phyloP scores from a whole-genome alignment of 75 land plant genomes.

The Pinus albicaulis region DNA sequence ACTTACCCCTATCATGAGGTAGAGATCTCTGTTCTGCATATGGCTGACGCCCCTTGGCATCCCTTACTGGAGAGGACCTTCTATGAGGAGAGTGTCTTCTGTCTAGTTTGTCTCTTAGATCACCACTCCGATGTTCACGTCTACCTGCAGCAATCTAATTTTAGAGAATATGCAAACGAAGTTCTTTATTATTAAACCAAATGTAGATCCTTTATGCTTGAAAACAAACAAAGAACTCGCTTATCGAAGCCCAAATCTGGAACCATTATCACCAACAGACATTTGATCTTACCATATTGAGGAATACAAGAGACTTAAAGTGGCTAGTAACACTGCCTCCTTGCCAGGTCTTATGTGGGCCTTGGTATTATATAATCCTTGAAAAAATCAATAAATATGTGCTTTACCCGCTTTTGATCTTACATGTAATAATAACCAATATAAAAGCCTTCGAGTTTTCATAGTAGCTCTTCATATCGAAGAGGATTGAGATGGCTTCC shows the following conservation, averaged over 20 bases:
- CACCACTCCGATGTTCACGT: slow-evolving; percentile 49
- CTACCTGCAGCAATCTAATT: slow-evolving; percentile 36
- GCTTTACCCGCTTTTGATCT: not conserved
- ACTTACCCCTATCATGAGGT: slow-evolving; percentile 27
- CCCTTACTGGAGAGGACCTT: slow-evolving; percentile 47
- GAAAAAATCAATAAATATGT: not conserved
- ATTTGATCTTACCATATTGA: slow-evolving; percentile 43
- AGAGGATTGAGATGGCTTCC: not conserved
- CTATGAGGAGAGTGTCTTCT: slow-evolving; percentile 61
- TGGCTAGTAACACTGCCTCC: slow-evolving; percentile 23
- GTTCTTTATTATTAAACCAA: too few species aligned
- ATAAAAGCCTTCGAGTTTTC: not conserved
- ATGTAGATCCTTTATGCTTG: not conserved
- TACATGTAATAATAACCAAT: not conserved
- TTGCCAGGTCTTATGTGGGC: slow-evolving; percentile 16
- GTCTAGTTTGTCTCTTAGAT: slow-evolving; percentile 69
- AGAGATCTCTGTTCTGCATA: slow-evolving; percentile 22
- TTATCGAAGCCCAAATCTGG: not conserved
- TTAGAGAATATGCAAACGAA: not conserved
- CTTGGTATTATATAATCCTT: not conserved
- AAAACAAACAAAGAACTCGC: not conserved
- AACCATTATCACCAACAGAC: not conserved
- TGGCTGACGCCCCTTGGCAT: slow-evolving; percentile 32
- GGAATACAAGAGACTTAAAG: slow-evolving; percentile 21
- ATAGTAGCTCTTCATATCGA: not conserved